Evolutionary conservation across 2,329 filamentous ascomycete species (phyloP), one percentile per base, ranked within the genome.

Genomic region (Exophiala mesophila): DNA sequence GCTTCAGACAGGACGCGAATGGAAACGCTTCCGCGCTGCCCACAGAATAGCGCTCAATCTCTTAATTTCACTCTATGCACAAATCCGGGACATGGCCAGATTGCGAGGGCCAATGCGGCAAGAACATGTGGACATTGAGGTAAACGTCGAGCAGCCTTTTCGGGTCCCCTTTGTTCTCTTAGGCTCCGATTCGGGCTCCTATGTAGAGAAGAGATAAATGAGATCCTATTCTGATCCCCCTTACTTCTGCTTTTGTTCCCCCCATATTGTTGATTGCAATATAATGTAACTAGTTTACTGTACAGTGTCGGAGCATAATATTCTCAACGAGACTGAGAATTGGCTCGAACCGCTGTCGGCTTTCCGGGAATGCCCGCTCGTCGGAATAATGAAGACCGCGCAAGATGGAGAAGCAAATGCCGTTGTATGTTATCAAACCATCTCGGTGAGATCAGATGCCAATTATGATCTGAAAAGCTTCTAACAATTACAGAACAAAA

Each of bases 401-500:
- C 12, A 26, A 26, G 23, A 26, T 26, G 12, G 23, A 26, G 23
- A 26, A 26, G 23, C 23, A 26, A 26, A 26, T 26, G 23, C 23
- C 23, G 23, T 26, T 26, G 12, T 12, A 12, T 26, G 12, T 26
- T 26, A 26, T 26, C 12, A 26, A 26, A 26, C 6, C 12, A 26
- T 26, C 23, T 26, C 23, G 23, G 23, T 26, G 12, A 12, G 23
- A 26, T 26, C 23, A 26, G 23, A 26, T 26, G 12, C 23, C 23
- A 26, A 12, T 26, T 12, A 12, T 26, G 12, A 26, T 26, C 23
- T 26, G 12, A 26, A 26, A 26, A 12, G 12, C 12, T 35, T 19
- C 10, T 37, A 28, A 37, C 19, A 28, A 37, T 37, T 28, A 23
- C 20, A 37, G 35, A 28, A 37, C 18, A 37, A 37, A 28, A 28